phyloP scores from a whole-genome alignment of 116 monocot species.

The Trichopus zeylanicus region DNA sequence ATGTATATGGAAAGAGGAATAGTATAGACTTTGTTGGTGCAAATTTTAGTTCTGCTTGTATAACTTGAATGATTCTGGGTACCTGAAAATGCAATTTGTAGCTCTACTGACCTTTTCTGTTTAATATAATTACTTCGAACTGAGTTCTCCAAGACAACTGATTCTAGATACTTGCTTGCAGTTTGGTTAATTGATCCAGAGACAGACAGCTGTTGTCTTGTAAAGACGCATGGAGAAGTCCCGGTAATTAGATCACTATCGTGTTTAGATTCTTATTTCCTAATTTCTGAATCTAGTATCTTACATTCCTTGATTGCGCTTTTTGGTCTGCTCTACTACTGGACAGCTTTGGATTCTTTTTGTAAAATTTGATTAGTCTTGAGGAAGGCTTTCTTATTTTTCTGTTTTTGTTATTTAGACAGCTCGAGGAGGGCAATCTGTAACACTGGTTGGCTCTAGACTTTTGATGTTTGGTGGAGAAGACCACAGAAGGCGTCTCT shows the following conservation, averaged over 20 bases:
- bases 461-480: conserved; percentile 93
- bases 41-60: neutral
- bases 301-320: no score
- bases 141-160: conserved; percentile 5
- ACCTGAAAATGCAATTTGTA: neutral
- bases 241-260: conserved; percentile 61
- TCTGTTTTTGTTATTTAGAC: conserved; percentile 38
- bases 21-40: neutral
- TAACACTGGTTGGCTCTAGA: conserved; percentile 56
- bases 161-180: conserved; percentile 30
- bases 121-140: neutral
- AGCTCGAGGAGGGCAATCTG: conserved; percentile 77
- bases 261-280: conserved; percentile 1
- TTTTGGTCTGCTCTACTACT: no score
- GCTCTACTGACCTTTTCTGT: neutral
- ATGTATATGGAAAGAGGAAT: no score
- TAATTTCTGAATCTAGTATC: conserved; percentile 8
- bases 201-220: conserved; percentile 29
- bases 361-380: neutral
- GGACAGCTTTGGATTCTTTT: no score
- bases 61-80: neutral
- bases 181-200: conserved; percentile 76
- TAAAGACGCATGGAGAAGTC: conserved; percentile 56
- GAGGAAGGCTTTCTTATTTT: no score
- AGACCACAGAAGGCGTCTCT: conserved; percentile 39